phyloP scores from a whole-genome alignment of 1,284 basidiomycete species.

The Rhodotorula sp. region DNA sequence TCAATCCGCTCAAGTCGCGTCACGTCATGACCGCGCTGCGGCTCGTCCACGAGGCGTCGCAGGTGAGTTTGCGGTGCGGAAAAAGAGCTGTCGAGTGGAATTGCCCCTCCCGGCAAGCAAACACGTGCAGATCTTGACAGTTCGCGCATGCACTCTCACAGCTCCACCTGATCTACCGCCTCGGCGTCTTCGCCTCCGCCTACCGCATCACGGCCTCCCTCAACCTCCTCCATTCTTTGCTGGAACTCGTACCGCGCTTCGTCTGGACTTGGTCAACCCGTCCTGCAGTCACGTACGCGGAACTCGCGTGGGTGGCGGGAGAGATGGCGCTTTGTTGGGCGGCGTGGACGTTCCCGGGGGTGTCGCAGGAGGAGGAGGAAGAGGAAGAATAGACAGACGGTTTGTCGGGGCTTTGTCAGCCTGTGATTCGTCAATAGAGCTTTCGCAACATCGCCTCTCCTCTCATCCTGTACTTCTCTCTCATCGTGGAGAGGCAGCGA shows the following conservation, averaged over 20 bases:
- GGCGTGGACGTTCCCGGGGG: neutral
- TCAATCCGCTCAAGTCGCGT: neutral
- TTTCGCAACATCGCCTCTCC: too few species aligned
- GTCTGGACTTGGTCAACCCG: conserved; percentile 4
- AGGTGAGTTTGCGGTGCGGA: neutral
- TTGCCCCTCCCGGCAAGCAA: neutral
- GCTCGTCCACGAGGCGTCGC: neutral
- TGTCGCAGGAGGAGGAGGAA: conserved; percentile 7
- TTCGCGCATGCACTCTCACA: neutral
- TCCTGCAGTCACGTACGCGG: neutral
- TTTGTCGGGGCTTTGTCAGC: neutral
- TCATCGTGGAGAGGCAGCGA: too few species aligned
- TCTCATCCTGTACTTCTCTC: too few species aligned
- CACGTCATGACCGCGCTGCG: neutral
- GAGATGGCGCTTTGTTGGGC: neutral
- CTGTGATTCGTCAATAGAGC: too few species aligned
- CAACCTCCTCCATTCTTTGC: neutral
- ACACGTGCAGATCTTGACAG: neutral
- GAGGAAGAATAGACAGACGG: neutral
- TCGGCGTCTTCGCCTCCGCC: neutral
- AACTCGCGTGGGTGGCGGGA: neutral
- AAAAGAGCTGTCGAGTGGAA: too few species aligned
- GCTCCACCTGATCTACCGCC: conserved; percentile 5
- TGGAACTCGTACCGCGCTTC: neutral
- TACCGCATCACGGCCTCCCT: conserved; percentile 3